These are phyloP conservation scores for Coemansia sp. DNA, from an alignment of 192 early-diverging fungal species.

Conservation along the genomic window DNA sequence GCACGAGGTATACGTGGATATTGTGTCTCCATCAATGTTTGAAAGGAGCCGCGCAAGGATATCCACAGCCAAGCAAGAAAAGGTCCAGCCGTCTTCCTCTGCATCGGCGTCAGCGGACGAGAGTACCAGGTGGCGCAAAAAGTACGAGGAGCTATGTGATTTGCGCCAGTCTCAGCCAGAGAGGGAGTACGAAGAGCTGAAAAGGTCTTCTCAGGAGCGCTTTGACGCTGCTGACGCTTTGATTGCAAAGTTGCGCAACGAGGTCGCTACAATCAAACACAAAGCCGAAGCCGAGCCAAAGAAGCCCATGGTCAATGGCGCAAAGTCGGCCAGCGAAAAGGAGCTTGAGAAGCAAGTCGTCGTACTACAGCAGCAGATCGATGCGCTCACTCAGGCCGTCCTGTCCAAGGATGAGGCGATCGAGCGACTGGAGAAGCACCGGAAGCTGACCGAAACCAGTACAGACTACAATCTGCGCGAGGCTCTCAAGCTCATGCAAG, in stretches of 20 bases:
- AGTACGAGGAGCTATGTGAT: conserved; percentile 45
- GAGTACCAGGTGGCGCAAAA: conserved; percentile 38
- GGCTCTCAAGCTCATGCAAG: conserved; percentile 37
- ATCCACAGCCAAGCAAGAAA: conserved; percentile 1
- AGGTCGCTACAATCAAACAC: conserved; percentile 22
- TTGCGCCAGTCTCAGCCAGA: conserved; percentile 46
- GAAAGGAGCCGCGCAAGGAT: conserved; percentile 33
- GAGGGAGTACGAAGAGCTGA: conserved; percentile 36
- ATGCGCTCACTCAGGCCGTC: conserved; percentile 43
- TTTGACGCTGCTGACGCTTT: conserved; percentile 40
- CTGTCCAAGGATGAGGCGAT: conserved; percentile 45
- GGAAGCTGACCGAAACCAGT: conserved; percentile 41
- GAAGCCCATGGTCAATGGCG: background rate
- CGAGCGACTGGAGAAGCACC: conserved; percentile 46
- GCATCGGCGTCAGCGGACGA: conserved; percentile 13
- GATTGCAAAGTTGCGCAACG: conserved; percentile 39
- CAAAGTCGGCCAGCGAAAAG: conserved; percentile 26
- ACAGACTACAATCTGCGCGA: conserved; percentile 54
- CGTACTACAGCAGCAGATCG: conserved; percentile 35
- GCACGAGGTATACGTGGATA: conserved; percentile 28
- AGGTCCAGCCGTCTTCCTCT: background rate
- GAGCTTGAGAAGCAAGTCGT: conserved; percentile 42
- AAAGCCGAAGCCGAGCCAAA: conserved; percentile 17
- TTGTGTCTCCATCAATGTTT: conserved; percentile 48
- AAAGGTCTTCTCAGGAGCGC: conserved; percentile 33